A percentile compares a stretch with the other conserved stretches of the same genome.
Conservation (phyloP, 495 filamentous ascomycete species). For the Lasiosphaeris hirsuta region DNA sequence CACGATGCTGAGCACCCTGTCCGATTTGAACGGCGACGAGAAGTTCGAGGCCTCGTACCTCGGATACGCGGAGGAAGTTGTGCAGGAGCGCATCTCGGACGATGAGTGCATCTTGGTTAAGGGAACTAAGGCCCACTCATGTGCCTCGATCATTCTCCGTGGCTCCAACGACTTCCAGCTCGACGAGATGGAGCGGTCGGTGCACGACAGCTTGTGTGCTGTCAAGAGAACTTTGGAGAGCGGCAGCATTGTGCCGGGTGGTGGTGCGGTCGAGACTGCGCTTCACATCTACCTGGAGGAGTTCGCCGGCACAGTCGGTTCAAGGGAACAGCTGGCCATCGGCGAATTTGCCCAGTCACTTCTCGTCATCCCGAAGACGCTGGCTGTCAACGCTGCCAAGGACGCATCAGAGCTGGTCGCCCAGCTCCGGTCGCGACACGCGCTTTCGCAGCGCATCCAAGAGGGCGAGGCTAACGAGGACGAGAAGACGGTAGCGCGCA, state of each 20-base stretch:
- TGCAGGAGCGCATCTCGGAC: slow-evolving; percentile 95
- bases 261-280: slow-evolving; percentile 96
- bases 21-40: slow-evolving; percentile 96
- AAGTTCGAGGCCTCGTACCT: slow-evolving; percentile 87
- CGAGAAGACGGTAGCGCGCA: slow-evolving; percentile 81
- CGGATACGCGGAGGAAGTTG: slow-evolving; percentile 89
- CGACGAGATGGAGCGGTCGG: slow-evolving; percentile 98
- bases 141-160: slow-evolving; percentile 93
- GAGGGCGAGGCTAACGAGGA: slow-evolving; percentile 79
- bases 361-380: slow-evolving; percentile 91
- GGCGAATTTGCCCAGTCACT: slow-evolving; percentile 95
- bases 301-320: slow-evolving; percentile 97
- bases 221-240: slow-evolving; percentile 97
- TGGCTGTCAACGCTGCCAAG: slow-evolving; percentile 96
- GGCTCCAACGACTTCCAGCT: slow-evolving; percentile 95
- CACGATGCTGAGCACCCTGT: slow-evolving; percentile 85
- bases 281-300: slow-evolving; percentile 99
- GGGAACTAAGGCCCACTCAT: slow-evolving; percentile 88
- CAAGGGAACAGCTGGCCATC: slow-evolving; percentile 95
- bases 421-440: slow-evolving; percentile 91
- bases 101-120: slow-evolving; percentile 98
- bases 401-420: slow-evolving; percentile 93
- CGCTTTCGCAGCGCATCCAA: slow-evolving; percentile 84
- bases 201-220: slow-evolving; percentile 94
- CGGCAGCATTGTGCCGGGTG: slow-evolving; percentile 93